Conservation (phyloP, 306 rosid genomes). For the Oxytropis ochrocephala region DNA sequence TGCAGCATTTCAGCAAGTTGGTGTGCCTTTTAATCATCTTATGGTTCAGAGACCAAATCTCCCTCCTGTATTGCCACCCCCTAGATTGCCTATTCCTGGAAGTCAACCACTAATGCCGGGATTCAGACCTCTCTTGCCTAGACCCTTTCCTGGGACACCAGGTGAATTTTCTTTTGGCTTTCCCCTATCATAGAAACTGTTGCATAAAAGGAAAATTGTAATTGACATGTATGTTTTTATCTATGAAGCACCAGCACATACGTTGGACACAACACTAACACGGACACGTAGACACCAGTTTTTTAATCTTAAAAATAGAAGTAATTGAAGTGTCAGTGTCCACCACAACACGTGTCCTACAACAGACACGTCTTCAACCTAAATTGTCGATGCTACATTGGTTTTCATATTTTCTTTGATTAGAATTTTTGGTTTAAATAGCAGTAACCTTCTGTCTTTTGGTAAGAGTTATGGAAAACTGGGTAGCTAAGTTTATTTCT, state of each 20-base stretch:
- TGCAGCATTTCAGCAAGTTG: conserved; percentile 86
- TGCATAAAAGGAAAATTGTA: too few species aligned
- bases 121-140: conserved; percentile 76
- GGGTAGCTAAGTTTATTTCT: background rate
- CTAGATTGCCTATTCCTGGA: conserved; percentile 61
- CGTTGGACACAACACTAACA: too few species aligned
- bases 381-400: too few species aligned
- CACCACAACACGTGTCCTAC: too few species aligned
- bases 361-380: too few species aligned
- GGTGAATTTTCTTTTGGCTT: conserved; percentile 33
- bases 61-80: conserved; percentile 71
- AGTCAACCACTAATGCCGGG: conserved; percentile 60
- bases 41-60: conserved; percentile 41
- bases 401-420: background rate
- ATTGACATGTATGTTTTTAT: too few species aligned
- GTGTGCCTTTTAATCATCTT: conserved; percentile 76
- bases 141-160: conserved; percentile 66
- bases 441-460: background rate
- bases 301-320: too few species aligned
- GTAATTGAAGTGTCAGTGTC: too few species aligned
- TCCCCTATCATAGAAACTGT: background rate
- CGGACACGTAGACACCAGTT: too few species aligned
- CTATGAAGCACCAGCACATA: too few species aligned
- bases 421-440: background rate
- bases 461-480: background rate